Conservation (phyloP, 306 rosid genomes). For the Lathyrus aphaca region DNA sequence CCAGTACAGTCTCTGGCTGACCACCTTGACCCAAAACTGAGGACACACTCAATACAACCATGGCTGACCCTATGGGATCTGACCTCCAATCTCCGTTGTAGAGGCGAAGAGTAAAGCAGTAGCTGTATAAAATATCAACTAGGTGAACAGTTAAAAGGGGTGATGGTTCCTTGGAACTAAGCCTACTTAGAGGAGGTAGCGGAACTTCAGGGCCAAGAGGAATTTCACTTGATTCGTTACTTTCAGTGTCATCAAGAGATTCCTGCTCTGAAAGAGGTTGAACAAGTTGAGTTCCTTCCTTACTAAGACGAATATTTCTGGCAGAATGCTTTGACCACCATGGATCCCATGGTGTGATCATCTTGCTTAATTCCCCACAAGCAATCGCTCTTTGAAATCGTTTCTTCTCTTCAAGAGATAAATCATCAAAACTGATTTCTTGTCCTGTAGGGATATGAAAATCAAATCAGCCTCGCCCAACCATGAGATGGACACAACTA, state of each 20-base stretch:
- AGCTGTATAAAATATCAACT: slow-evolving; percentile 74
- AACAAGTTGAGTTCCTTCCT: slow-evolving; percentile 82
- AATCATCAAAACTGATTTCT: slow-evolving; percentile 73
- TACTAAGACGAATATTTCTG: slow-evolving; percentile 64
- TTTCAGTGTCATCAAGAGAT: slow-evolving; percentile 37
- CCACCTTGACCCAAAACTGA: slow-evolving; percentile 73
- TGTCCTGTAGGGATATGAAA: slow-evolving; percentile 55
- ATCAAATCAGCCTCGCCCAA: slow-evolving; percentile 38
- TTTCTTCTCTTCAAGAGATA: slow-evolving; percentile 79
- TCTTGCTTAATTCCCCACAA: slow-evolving; percentile 83
- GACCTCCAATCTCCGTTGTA: slow-evolving; percentile 91
- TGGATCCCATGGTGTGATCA: slow-evolving; percentile 95
- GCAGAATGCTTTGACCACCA: slow-evolving; percentile 93
- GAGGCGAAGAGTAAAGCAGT: slow-evolving; percentile 81
- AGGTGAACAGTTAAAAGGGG: slow-evolving; percentile 76
- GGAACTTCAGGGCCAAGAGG: slow-evolving; percentile 75
- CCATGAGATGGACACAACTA: background rate
- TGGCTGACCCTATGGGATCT: slow-evolving; percentile 67
- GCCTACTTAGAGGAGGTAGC: slow-evolving; percentile 71
- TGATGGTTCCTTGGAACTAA: slow-evolving; percentile 76
- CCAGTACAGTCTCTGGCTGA: slow-evolving; percentile 68
- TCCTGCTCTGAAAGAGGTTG: slow-evolving; percentile 56
- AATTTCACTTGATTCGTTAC: slow-evolving; percentile 49
- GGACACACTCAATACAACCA: slow-evolving; percentile 69
- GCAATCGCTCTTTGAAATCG: slow-evolving; percentile 80